Evolutionary conservation across 2,329 filamentous ascomycete genomes (phyloP).

Genomic region (Sporothrix protearum): DNA sequence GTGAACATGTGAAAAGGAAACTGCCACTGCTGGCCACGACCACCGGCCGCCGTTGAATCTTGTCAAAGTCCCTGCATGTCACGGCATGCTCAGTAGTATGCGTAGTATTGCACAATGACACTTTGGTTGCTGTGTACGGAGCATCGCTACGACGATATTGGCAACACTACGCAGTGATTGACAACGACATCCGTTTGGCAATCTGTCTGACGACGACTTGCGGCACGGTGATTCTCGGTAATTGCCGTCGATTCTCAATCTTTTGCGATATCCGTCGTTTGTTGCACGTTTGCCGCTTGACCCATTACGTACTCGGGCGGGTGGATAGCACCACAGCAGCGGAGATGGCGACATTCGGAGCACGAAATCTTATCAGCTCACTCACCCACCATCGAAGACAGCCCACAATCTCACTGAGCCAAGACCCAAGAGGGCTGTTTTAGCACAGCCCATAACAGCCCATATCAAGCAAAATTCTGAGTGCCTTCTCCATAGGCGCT

Average conservation of each 20-base stretch:
- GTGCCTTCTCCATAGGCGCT: neutral
- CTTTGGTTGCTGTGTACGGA: too few relatives aligned
- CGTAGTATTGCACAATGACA: too few relatives aligned
- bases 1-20: neutral
- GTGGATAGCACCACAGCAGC: slow-evolving; percentile 19
- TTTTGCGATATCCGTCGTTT: neutral
- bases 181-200: neutral
- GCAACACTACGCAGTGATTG: too few relatives aligned
- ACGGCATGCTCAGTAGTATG: too few relatives aligned
- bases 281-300: neutral
- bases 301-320: slow-evolving; percentile 6
- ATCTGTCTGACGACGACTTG: neutral
- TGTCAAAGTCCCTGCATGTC: neutral
- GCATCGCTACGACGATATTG: too few relatives aligned
- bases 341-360: slow-evolving; percentile 19
- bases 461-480: too few relatives aligned
- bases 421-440: neutral
- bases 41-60: neutral
- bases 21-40: neutral
- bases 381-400: neutral
- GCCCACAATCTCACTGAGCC: slow-evolving; percentile 8
- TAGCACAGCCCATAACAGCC: neutral
- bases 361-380: slow-evolving; percentile 12
- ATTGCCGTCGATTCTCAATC: neutral
- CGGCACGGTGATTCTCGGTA: neutral